Conservation (phyloP, 805 yeast species). For the Kodamaea leandrae region DNA sequence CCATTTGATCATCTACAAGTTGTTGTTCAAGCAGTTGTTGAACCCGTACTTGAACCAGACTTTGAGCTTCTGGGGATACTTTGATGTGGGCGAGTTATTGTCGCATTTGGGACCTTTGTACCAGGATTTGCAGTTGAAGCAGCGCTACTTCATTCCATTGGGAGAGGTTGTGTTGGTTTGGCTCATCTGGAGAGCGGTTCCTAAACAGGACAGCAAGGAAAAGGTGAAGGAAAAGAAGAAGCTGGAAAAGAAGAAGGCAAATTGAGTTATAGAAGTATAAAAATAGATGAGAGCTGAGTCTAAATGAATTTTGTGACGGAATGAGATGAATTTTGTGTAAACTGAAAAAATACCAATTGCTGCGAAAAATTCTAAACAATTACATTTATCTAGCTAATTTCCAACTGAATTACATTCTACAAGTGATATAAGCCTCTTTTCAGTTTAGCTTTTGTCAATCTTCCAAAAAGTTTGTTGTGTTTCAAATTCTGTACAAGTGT, state of each 20-base stretch:
- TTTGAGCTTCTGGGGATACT: constrained; percentile 8
- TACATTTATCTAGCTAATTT: too few relatives aligned
- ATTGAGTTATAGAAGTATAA: too few relatives aligned
- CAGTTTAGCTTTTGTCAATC: too few relatives aligned
- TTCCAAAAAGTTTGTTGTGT: too few relatives aligned
- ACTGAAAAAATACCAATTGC: too few relatives aligned
- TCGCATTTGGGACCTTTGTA: background rate
- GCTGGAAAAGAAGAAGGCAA: background rate
- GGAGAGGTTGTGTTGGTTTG: constrained; percentile 12
- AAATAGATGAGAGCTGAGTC: background rate
- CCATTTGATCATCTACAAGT: constrained; percentile 11
- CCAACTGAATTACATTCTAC: too few relatives aligned
- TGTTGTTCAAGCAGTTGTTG: constrained; percentile 6
- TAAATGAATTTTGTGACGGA: background rate
- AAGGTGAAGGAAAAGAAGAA: background rate
- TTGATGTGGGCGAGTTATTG: constrained; percentile 14
- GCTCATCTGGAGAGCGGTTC: constrained; percentile 12
- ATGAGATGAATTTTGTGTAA: too few relatives aligned
- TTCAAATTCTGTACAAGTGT: too few relatives aligned
- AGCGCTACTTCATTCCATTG: background rate
- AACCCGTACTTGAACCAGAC: constrained; percentile 4
- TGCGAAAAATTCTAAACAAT: too few relatives aligned
- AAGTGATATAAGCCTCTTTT: too few relatives aligned
- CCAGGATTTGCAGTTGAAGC: background rate
- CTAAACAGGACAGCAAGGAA: background rate